These are phyloP conservation scores for Sanguinoderma infundibulare DNA, from an alignment of 1,284 basidiomycete species.

Conservation along the genomic window DNA sequence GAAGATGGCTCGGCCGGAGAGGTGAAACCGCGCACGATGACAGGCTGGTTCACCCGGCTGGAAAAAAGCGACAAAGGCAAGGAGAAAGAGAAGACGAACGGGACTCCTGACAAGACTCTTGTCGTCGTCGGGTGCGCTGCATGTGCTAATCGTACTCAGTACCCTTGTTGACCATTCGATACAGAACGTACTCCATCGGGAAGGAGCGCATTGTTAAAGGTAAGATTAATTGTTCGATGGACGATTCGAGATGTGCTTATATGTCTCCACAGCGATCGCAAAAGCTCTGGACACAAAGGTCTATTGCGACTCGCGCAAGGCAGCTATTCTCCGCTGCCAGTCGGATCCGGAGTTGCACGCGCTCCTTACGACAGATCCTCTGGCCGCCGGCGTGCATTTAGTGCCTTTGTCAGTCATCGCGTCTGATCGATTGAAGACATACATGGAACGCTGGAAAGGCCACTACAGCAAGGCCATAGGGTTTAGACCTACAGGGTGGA, in stretches of 20 bases:
- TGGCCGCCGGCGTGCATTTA: constrained; percentile 83
- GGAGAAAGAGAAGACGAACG: constrained; percentile 22
- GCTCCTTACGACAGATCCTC: constrained; percentile 80
- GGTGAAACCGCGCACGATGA: constrained; percentile 32
- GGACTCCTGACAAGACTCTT: constrained; percentile 47
- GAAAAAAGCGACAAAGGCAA: constrained; percentile 27
- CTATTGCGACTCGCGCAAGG: constrained; percentile 88
- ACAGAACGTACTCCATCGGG: constrained; percentile 93
- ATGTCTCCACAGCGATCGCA: constrained; percentile 72
- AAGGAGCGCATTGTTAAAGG: constrained; percentile 98
- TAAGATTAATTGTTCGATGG: background rate
- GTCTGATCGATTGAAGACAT: constrained; percentile 78
- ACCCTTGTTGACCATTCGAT: background rate
- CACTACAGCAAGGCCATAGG: constrained; percentile 80
- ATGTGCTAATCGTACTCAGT: background rate
- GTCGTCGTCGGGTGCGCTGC: constrained; percentile 79
- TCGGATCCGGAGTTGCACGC: constrained; percentile 82
- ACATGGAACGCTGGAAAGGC: constrained; percentile 78
- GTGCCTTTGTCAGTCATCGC: constrained; percentile 82
- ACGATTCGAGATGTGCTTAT: background rate
- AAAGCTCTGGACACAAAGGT: constrained; percentile 83
- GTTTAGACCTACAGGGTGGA: constrained; percentile 95
- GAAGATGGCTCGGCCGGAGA: constrained; percentile 32
- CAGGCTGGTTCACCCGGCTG: constrained; percentile 32
- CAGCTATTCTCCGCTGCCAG: constrained; percentile 81